Conservation (phyloP, 78 protist species). For the Dictyostelium brefeldianum region DNA sequence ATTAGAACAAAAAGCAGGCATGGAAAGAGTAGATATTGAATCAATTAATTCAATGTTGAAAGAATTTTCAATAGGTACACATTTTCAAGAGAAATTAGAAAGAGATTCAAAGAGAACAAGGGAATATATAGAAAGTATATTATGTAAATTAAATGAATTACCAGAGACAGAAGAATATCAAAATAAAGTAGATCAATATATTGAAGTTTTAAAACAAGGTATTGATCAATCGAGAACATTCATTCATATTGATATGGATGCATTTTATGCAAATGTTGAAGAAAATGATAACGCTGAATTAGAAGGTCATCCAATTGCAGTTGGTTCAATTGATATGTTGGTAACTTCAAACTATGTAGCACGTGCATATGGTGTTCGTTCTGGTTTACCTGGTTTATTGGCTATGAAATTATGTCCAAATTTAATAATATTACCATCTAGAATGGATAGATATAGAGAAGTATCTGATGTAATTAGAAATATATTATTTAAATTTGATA, state of each 20-base stretch:
- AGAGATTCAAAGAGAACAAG: conserved; percentile 15
- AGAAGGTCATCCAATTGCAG: conserved; percentile 64
- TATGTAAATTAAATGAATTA: neutral
- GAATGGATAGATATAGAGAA: conserved; percentile 72
- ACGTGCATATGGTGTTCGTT: conserved; percentile 65
- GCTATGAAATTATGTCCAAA: conserved; percentile 44
- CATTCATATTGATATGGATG: conserved; percentile 84
- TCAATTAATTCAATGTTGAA: conserved; percentile 40
- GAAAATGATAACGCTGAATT: conserved; percentile 58
- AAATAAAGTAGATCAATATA: conserved; percentile 6
- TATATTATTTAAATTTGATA: conserved; percentile 20
- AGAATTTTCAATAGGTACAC: conserved; percentile 45
- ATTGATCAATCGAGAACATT: conserved; percentile 23
- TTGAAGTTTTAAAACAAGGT: neutral
- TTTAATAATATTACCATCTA: conserved; percentile 29
- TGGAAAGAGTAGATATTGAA: conserved; percentile 69
- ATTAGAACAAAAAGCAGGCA: conserved; percentile 73
- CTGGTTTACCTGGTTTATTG: conserved; percentile 74
- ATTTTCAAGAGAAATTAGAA: conserved; percentile 48
- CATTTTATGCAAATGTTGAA: conserved; percentile 77
- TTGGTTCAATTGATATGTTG: conserved; percentile 79
- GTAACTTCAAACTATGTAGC: conserved; percentile 71
- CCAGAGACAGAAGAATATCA: conserved; percentile 43
- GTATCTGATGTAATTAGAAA: conserved; percentile 16
- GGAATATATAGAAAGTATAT: neutral